Evolutionary conservation across 2,329 filamentous ascomycete species (phyloP).

Genomic region (Clonostachys rhizophaga): DNA sequence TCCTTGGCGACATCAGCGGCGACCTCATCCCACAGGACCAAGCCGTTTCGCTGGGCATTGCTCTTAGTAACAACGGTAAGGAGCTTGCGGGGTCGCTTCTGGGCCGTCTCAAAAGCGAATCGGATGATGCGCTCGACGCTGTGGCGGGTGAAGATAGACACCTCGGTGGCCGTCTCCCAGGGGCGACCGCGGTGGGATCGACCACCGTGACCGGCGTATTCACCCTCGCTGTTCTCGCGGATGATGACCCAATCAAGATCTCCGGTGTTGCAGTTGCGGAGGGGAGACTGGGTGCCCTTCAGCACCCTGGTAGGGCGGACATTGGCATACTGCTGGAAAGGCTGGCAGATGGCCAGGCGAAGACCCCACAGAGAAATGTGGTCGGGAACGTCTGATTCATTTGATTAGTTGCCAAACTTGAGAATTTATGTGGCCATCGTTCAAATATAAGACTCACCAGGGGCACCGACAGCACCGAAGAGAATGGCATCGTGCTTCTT

Average conservation of each 20-base stretch:
- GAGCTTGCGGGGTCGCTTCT: slow-evolving; percentile 48
- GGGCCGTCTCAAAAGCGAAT: slow-evolving; percentile 59
- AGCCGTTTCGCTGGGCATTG: slow-evolving; percentile 61
- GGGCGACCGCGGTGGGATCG: slow-evolving; percentile 51
- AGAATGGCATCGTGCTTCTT: slow-evolving; percentile 52
- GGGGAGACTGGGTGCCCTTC: slow-evolving; percentile 51
- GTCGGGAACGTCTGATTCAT: slow-evolving; percentile 48
- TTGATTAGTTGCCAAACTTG: neutral
- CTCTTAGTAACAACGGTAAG: slow-evolving; percentile 62
- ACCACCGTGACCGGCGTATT: slow-evolving; percentile 62
- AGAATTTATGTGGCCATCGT: neutral
- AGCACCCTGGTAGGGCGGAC: slow-evolving; percentile 60
- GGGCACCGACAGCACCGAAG: slow-evolving; percentile 61
- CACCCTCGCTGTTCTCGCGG: slow-evolving; percentile 63
- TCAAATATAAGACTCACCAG: slow-evolving; percentile 18
- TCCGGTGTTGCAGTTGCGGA: slow-evolving; percentile 42
- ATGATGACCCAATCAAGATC: slow-evolving; percentile 64
- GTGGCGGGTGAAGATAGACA: slow-evolving; percentile 57
- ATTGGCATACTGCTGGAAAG: slow-evolving; percentile 63
- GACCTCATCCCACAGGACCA: slow-evolving; percentile 66
- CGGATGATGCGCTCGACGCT: slow-evolving; percentile 55
- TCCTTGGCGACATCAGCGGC: slow-evolving; percentile 47
- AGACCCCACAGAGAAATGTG: slow-evolving; percentile 63
- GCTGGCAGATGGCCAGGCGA: slow-evolving; percentile 59
- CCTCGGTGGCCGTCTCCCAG: slow-evolving; percentile 59